A percentile compares a stretch with the other conserved stretches of the same genome.
Evolutionary conservation across 257 asterid genomes (phyloP).

Genomic region (Petunia secreta): DNA sequence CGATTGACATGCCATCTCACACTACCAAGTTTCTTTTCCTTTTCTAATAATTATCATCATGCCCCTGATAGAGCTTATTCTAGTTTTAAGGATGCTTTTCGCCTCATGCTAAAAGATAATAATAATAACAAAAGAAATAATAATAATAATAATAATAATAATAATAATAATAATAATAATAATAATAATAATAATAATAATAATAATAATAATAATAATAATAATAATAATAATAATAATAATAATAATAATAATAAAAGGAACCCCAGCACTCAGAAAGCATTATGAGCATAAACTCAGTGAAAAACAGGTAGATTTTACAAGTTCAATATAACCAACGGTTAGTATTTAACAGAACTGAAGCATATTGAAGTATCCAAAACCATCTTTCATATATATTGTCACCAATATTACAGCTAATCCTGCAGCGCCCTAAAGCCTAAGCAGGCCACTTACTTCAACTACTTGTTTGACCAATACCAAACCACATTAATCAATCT

Average conservation of each 20-base stretch:
- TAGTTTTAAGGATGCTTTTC: neutral
- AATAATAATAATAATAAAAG: too few relatives aligned
- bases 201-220: too few relatives aligned
- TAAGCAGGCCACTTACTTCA: neutral
- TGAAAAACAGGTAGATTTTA: slow-evolving; percentile 5
- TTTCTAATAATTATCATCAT: neutral
- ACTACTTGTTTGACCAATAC: neutral
- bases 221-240: too few relatives aligned
- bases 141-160: too few relatives aligned
- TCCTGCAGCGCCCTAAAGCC: neutral
- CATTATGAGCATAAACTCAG: neutral
- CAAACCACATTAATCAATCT: neutral
- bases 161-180: too few relatives aligned
- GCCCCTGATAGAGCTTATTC: neutral
- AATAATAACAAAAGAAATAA: too few relatives aligned
- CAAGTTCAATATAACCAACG: neutral
- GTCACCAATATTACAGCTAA: slow-evolving; percentile 11
- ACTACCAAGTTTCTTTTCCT: neutral
- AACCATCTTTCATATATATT: neutral
- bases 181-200: too few relatives aligned
- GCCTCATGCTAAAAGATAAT: neutral
- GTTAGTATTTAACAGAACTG: neutral
- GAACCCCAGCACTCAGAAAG: neutral
- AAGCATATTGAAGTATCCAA: slow-evolving; percentile 13
- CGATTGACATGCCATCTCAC: neutral